Evolutionary conservation across 23 red algal species (phyloP), one percentile per base, ranked within the genome.

Genomic region (Gracilaria domingensis): DNA sequence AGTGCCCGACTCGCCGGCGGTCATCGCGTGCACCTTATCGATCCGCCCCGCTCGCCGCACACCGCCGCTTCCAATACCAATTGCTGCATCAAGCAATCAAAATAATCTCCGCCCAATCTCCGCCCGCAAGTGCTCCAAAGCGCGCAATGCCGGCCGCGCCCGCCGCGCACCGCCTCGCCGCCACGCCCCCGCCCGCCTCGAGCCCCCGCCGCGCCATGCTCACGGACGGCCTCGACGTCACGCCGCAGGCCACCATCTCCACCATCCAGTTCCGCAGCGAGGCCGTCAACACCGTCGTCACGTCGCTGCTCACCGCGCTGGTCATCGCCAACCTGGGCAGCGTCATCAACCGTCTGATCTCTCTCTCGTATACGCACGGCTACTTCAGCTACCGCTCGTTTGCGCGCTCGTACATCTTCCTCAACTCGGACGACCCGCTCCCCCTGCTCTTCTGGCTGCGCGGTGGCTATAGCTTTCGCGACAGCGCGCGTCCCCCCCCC

Each of bases 241-340:
- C 61, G 24, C 83, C 83, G 6, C 26, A 47, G 12, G 29, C 29
- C 35, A 86, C 83, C 4, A 9, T 86, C 7, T 71, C 83, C 65
- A 86, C 83, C 7, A 44, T 86, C 24, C 83, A 86, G 29, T 86
- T 86, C 65, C 20, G 0, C 16, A 86, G 26, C 32, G 83, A 86
- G 5, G 44, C 29, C 13, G 39, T 86, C 17, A 86, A 86, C 42
- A 67, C 20, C 66, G 35, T 86, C 61, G 39, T 53, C 38, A 37
- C 65, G 7, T 47, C 83, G 18, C 83, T 86, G 20, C 37, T 86
- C 83, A 86, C 83, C 61, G n/a, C 66, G 3, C 29, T 86, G 57
- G 44, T 86, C 1, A 70, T 86, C 0, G 83, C 50, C 36, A 86
- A 86, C 66, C 36, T 74, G 21, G 40, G 0, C 12, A 70, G 59